Base-by-base conservation (phyloP, 2,329 filamentous ascomycete genomes). In the Stachybotrys chartarum region DNA sequence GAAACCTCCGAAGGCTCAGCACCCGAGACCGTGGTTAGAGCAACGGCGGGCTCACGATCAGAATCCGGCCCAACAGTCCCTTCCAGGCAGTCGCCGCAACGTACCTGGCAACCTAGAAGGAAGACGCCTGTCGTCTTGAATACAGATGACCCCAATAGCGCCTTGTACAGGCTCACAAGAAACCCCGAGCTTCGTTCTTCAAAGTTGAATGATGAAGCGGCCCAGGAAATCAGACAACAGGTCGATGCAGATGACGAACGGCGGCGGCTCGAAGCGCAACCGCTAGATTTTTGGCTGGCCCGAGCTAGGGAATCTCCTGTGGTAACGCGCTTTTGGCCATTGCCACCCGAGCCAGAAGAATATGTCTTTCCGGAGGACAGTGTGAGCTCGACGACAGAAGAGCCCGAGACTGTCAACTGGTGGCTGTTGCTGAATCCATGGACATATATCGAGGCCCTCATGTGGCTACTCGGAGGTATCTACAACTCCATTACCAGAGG, bases 401-500 rank as follows among this genome's bases (percentile, higher is more conserved):
- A 42, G 10, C 35, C 14, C 8, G 35, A 42, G 14, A 10, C 56
- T 12, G 52, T 55, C 18, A 55, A 64, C 39, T 66, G 65, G 60
- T 61, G 61, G 58, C 61, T 61, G 17, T 56, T 71, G 3, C 51
- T 70, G 5, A 63, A 70, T 31, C 70, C 70, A 0, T 59, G 63
- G 55, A 70, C 67, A 6, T 72, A 72, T 32, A 6, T 70, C 1
- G 54, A 64, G 17, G 58, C 60, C 5, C 12, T 67, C 16, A 56
- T 55, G 16, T 68, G 65, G 64, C 7, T 64, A 6, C 45, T 65
- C 14, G 60, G 62, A 16, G 51, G 47, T 16, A 51, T 59, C 24
- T 60, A 64, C 54, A 60, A 12, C 35, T 8, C 50, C 5, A 18
- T 18, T 2, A 8, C 68, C 42, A 52, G 54, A 17, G 24, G 63